Evolutionary conservation across 495 filamentous ascomycete species (phyloP).

Genomic region (Annulohypoxylon bovei): DNA sequence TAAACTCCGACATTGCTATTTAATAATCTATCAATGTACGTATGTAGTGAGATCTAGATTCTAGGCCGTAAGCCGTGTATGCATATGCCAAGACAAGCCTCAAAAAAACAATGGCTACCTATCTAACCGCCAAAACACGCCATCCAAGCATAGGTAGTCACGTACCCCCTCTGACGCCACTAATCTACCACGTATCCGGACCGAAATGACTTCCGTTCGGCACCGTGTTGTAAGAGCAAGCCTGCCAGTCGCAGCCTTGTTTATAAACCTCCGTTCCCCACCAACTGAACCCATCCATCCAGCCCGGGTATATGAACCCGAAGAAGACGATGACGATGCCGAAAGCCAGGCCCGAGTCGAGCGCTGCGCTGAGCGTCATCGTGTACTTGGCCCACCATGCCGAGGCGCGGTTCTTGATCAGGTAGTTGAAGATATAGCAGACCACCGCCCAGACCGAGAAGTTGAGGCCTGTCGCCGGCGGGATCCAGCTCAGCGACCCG

Average conservation of each 20-base stretch:
- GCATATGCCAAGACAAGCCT: neutral
- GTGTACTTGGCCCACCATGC: constrained; percentile 92
- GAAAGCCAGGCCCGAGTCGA: constrained; percentile 84
- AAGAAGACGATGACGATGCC: constrained; percentile 86
- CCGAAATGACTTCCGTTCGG: constrained; percentile 66
- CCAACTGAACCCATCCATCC: constrained; percentile 71
- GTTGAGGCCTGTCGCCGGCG: constrained; percentile 85
- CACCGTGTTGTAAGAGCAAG: constrained; percentile 64
- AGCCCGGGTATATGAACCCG: constrained; percentile 77
- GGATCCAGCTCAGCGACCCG: constrained; percentile 80
- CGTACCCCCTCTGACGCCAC: neutral
- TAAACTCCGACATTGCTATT: neutral
- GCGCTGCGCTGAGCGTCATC: constrained; percentile 82
- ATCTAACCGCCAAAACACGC: neutral
- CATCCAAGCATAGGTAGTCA: constrained; percentile 4
- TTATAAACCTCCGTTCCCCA: constrained; percentile 82
- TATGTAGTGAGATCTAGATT: constrained; percentile 18
- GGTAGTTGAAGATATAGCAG: constrained; percentile 82
- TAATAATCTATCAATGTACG: neutral
- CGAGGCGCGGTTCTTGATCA: constrained; percentile 69
- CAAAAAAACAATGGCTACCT: neutral
- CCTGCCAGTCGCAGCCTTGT: constrained; percentile 71
- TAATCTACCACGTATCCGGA: constrained; percentile 63
- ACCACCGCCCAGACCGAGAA: constrained; percentile 85
- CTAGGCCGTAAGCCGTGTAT: constrained; percentile 11